Evolutionary conservation across 78 protist genomes (phyloP).

Genomic region (Dictyostelium purpureum): DNA sequence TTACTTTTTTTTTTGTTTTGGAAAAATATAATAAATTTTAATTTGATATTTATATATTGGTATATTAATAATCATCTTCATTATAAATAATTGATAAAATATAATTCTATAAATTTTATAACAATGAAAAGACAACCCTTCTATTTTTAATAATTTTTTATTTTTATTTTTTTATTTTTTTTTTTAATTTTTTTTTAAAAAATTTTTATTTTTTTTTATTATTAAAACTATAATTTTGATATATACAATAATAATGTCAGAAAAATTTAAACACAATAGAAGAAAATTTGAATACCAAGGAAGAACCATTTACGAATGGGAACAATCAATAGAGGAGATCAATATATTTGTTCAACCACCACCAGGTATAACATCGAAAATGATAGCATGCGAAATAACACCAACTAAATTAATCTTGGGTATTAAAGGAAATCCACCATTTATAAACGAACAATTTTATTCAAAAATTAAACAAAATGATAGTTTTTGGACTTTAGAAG

Average conservation of each 20-base stretch:
- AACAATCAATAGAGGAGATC: slow-evolving; percentile 76
- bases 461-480: slow-evolving; percentile 59
- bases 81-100: no score
- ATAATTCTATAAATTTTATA: no score
- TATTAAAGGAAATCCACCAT: slow-evolving; percentile 78
- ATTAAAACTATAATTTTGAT: no score
- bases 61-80: no score
- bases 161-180: no score
- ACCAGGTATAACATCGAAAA: slow-evolving; percentile 66
- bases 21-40: no score
- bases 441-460: slow-evolving; percentile 71
- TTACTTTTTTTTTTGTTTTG: no score
- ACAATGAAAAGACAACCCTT: no score
- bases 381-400: slow-evolving; percentile 63
- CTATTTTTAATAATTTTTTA: no score
- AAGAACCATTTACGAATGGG: slow-evolving; percentile 81
- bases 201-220: no score
- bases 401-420: slow-evolving; percentile 59
- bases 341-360: slow-evolving; percentile 59
- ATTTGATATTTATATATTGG: no score
- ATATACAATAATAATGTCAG: neutral
- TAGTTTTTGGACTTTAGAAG: slow-evolving; percentile 77
- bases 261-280: slow-evolving; percentile 58
- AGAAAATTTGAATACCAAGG: slow-evolving; percentile 80
- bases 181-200: no score